A percentile compares a stretch with the other conserved stretches of the same genome.
Evolutionary conservation across 2,329 filamentous ascomycete genomes (phyloP).

Genomic region (Pestalotiopsis sp.): DNA sequence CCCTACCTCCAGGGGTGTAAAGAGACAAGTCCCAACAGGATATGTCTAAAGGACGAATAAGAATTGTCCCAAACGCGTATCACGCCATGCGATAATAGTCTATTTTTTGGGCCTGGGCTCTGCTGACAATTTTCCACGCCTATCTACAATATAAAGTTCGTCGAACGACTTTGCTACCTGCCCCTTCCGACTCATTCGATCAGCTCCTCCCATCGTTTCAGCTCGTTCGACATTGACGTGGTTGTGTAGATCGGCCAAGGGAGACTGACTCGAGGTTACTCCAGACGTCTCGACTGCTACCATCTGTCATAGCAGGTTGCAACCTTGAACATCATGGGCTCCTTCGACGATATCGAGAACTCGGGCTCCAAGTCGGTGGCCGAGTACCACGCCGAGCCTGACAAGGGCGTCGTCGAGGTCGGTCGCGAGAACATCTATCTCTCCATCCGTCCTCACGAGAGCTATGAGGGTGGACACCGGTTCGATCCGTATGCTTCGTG

Average conservation of each 20-base stretch:
- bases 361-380: background rate
- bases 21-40: background rate
- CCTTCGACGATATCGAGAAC: conserved; percentile 12
- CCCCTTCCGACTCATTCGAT: background rate
- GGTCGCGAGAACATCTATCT: conserved; percentile 38
- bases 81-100: conserved; percentile 1
- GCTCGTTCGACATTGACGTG: background rate
- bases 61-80: conserved; percentile 1
- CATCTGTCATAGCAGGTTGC: background rate
- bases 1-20: background rate
- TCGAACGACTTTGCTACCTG: conserved; percentile 1
- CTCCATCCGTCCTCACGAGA: conserved; percentile 29
- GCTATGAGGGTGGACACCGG: conserved; percentile 42
- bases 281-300: background rate
- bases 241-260: background rate
- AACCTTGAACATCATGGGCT: conserved; percentile 10
- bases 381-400: background rate
- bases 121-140: background rate
- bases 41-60: background rate
- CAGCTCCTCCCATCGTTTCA: background rate
- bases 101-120: background rate
- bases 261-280: background rate
- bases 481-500: conserved; percentile 45
- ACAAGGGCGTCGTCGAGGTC: conserved; percentile 25
- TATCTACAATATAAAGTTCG: background rate